Percentiles rank a stretch among this genome's conserved stretches.
Conservation (phyloP, 177 flowering plant genomes). For the Vitis hybrid region DNA sequence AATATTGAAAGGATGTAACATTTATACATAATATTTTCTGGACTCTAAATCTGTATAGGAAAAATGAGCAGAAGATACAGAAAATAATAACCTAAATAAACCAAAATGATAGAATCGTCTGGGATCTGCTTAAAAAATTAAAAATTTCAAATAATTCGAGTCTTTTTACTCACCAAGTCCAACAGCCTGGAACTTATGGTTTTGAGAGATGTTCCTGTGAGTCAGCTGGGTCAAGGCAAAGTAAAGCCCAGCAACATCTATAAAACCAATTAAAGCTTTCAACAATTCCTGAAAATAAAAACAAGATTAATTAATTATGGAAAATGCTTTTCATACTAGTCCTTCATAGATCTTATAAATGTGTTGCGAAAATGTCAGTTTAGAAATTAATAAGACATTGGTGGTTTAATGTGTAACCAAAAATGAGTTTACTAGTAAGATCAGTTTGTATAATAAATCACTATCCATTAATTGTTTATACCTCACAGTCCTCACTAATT, state of each 20-base stretch:
- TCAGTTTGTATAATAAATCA: too few species aligned
- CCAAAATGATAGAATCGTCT: not conserved
- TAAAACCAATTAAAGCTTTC: slow-evolving; percentile 88
- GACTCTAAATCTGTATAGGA: not conserved
- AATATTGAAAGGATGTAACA: not conserved
- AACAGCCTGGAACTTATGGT: slow-evolving; percentile 97
- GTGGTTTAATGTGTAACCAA: too few species aligned
- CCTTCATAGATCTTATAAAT: too few species aligned
- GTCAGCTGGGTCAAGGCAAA: slow-evolving; percentile 96
- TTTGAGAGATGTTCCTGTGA: slow-evolving; percentile 95
- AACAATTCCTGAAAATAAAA: slow-evolving; percentile 65
- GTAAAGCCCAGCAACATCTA: slow-evolving; percentile 97
- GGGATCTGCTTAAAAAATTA: not conserved
- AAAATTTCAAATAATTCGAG: slow-evolving; percentile 7
- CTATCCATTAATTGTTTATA: not conserved
- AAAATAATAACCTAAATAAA: not conserved
- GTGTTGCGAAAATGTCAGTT: too few species aligned
- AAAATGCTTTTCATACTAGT: too few species aligned
- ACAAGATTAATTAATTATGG: too few species aligned
- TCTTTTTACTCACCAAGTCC: slow-evolving; percentile 77
- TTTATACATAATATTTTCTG: not conserved
- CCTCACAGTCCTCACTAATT: not conserved
- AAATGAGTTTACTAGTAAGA: too few species aligned
- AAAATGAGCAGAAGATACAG: not conserved
- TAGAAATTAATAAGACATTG: too few species aligned